Evolutionary conservation across 805 yeast species (phyloP), one percentile per base, ranked within the genome.

Genomic region (Ogataea trehalophila): DNA sequence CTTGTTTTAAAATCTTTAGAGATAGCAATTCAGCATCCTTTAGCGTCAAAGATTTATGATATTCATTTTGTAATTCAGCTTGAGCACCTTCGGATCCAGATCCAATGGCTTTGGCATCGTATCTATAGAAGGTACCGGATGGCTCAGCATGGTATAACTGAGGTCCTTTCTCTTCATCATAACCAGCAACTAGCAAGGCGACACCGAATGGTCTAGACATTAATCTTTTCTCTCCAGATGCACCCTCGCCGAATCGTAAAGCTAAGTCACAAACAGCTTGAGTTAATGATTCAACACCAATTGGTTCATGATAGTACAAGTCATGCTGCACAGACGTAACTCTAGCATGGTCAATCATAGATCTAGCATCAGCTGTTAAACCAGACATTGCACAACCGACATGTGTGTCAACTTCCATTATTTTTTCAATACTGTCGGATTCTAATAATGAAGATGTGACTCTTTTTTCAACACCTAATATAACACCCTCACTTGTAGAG

Each of bases 181-280:
- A 77, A 43, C 99, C 99, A 5, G 98, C 99, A 62, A 94, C 85
- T 60, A 94, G 77, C 56, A 94, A 72, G 1, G 99, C 99, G 43
- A 94, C 99, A 65, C 99, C 99, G 67, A 94, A 94, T 13, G 99
- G 99, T 72, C 99, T 83, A 4, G 97, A 89, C 99, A 94, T 87
- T 55, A 85, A 76, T 65, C 95, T 79, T 67, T 92, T 92, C 65
- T 94, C 97, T 49, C 97, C 97, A 37, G 90, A 83, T 3, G 96
- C 96, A 56, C 97, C 96, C 73, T 92, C 99, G 48, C 98, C 98
- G 58, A 92, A 92, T 65, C 98, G 80, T 59, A 94, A 75, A 2
- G 99, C 98, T 62, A 94, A 77, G 70, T 94, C 99, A 68, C 99
- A 94, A 17, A 94, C 97, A 0, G 95, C 82, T 69, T 95, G 99